A percentile compares a stretch with the other conserved stretches of the same genome.
phyloP scores from a whole-genome alignment of 2,329 filamentous ascomycete genomes.

The Scolecobasidium constrictum region DNA sequence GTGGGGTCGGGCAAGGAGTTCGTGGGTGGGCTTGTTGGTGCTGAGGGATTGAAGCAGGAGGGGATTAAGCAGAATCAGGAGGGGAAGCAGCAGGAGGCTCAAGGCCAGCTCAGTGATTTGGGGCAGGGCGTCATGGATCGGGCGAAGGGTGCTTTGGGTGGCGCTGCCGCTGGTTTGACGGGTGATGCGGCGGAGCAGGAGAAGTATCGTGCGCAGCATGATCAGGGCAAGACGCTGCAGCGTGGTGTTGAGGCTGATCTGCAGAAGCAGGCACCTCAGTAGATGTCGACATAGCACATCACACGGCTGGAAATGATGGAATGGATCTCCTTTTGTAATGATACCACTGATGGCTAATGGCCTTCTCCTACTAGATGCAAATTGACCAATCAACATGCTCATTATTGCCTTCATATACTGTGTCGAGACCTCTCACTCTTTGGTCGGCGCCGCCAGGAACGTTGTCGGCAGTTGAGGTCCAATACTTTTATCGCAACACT shows the following conservation, averaged over 20 bases:
- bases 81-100: slow-evolving; percentile 72
- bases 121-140: slow-evolving; percentile 49
- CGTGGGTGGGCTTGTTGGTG: slow-evolving; percentile 63
- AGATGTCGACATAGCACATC: not conserved
- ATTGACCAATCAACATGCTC: too few species aligned
- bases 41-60: slow-evolving; percentile 60
- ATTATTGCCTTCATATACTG: too few species aligned
- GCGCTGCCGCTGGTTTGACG: slow-evolving; percentile 58
- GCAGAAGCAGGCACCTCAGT: slow-evolving; percentile 47
- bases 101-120: slow-evolving; percentile 69
- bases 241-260: slow-evolving; percentile 74
- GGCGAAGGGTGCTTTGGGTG: slow-evolving; percentile 60
- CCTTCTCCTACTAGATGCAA: too few species aligned
- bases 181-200: slow-evolving; percentile 57
- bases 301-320: not conserved
- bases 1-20: slow-evolving; percentile 77
- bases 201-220: slow-evolving; percentile 59
- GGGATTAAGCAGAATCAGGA: slow-evolving; percentile 70
- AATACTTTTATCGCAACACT: too few species aligned
- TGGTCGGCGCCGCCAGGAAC: too few species aligned
- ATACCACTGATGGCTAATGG: not conserved
- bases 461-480: too few species aligned
- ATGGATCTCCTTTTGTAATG: not conserved
- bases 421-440: too few species aligned
- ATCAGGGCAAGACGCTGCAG: slow-evolving; percentile 74